A percentile compares a stretch with the other conserved stretches of the same genome.
phyloP scores from a whole-genome alignment of 1,284 basidiomycete species.

The Sporisorium scitamineum region DNA sequence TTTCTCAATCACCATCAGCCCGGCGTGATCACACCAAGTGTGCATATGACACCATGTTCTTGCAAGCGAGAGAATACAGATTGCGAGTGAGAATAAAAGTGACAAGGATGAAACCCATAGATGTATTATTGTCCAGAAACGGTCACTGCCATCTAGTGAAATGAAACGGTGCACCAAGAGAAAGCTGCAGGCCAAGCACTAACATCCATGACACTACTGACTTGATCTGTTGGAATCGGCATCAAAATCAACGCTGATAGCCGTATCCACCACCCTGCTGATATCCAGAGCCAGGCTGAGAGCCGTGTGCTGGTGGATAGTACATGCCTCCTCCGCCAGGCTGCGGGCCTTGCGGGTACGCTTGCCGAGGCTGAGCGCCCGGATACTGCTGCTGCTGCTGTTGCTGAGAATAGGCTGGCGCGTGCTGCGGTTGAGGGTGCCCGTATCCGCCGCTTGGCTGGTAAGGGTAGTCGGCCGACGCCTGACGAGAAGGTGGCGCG shows the following conservation, averaged over 20 bases:
- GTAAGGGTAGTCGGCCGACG: slow-evolving; percentile 39
- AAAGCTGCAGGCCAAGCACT: no score
- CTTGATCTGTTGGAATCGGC: no score
- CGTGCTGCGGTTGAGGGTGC: slow-evolving; percentile 15
- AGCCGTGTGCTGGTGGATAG: slow-evolving; percentile 21
- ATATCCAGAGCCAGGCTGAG: slow-evolving; percentile 27
- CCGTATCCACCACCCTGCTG: slow-evolving; percentile 19
- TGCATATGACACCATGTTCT: no score
- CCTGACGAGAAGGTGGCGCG: slow-evolving; percentile 26
- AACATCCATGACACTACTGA: no score
- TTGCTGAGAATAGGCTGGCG: slow-evolving; percentile 18
- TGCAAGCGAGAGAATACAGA: slow-evolving; percentile 1
- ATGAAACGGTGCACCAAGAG: no score
- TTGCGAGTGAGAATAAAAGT: slow-evolving; percentile 3
- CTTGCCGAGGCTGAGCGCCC: slow-evolving; percentile 20
- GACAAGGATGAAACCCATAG: neutral
- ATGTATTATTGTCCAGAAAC: slow-evolving; percentile 2
- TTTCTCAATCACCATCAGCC: no score
- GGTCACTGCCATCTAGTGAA: neutral
- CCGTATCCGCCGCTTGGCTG: slow-evolving; percentile 24
- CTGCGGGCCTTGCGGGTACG: slow-evolving; percentile 26
- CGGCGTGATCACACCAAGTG: no score
- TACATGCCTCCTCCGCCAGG: slow-evolving; percentile 28
- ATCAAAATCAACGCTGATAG: slow-evolving; percentile 24
- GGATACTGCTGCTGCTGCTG: slow-evolving; percentile 15